A percentile compares a stretch with the other conserved stretches of the same genome.
Conservation (phyloP, 2,329 filamentous ascomycete species). For the Aplosporella prunicola region DNA sequence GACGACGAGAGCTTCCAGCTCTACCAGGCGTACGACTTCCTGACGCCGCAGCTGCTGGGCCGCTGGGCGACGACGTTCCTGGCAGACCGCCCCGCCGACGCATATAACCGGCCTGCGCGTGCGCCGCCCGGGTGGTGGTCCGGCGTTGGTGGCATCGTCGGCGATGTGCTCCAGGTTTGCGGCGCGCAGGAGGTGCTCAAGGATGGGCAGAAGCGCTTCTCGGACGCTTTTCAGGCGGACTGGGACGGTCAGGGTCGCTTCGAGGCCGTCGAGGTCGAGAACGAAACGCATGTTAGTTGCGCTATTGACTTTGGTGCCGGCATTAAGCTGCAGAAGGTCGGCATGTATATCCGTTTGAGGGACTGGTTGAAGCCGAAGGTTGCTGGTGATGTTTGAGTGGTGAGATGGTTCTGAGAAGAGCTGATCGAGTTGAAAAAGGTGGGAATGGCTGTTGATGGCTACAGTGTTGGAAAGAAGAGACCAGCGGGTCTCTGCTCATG, state of each 20-base stretch:
- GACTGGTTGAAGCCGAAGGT: conserved; percentile 6
- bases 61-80: neutral
- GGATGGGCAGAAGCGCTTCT: neutral
- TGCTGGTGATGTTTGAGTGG: too few species aligned
- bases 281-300: neutral
- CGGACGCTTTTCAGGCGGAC: neutral
- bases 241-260: neutral
- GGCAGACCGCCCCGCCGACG: neutral
- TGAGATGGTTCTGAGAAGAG: too few species aligned
- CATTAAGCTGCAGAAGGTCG: neutral
- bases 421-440: too few species aligned
- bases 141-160: neutral
- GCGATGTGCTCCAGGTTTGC: neutral
- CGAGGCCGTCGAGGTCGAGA: neutral
- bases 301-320: neutral
- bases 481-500: too few species aligned
- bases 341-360: neutral
- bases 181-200: conserved; percentile 4
- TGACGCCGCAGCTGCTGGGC: neutral
- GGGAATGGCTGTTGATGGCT: too few species aligned
- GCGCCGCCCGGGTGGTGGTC: conserved; percentile 4
- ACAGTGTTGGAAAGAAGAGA: too few species aligned
- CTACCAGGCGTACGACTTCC: neutral
- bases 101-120: conserved; percentile 1
- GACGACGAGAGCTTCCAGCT: neutral